Base-by-base conservation (phyloP, 352 stramenopile genomes). In the Pythium phragmitis region DNA sequence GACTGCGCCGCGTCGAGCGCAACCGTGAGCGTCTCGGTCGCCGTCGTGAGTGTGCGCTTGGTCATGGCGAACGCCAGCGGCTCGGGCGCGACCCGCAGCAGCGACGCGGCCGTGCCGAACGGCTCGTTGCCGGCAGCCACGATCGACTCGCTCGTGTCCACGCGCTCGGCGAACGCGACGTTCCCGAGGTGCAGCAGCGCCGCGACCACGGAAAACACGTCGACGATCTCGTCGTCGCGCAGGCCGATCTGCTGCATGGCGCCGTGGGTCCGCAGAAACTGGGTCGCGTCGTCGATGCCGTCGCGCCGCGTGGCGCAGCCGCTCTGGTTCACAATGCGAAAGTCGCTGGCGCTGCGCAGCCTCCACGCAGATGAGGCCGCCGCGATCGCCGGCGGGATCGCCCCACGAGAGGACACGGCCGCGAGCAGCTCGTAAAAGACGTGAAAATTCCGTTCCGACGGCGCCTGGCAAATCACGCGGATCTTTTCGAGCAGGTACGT, bases 401-500 rank as follows among this genome's bases (percentile, higher is more conserved):
- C 14, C 7, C 14, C 16, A 21, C 3, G 16, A 14, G 34, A 39
- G 34, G 34, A 62, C 9, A 70, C 67, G 7, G 77, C 76, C 16
- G 77, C 75, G 37, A 91, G 58, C 30, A 96, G 79, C 51, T 96
- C 79, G 72, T 96, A 96, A 58, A 96, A 93, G 57, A 94, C 85
- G 75, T 96, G 88, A 43, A 94, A 96, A 58, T 93, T 94, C 62
- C 87, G 85, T 60, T 96, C 88, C 49, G 87, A 64, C 1, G 64
- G 49, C 2, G 78, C 77, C 64, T 95, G 90, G 52, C 82, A 85
- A 56, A 96, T 88, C 53, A 97, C 77, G 59, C 91, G 83, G 41
- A 96, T 93, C 73, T 98, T 98, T 71, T 99, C 96, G 36, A 99
- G 79, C 33, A 98, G 70, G 58, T 98, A 98, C 33, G 86, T 96